Conservation (phyloP, 257 asterid species). For the Linderniella brevidens region DNA sequence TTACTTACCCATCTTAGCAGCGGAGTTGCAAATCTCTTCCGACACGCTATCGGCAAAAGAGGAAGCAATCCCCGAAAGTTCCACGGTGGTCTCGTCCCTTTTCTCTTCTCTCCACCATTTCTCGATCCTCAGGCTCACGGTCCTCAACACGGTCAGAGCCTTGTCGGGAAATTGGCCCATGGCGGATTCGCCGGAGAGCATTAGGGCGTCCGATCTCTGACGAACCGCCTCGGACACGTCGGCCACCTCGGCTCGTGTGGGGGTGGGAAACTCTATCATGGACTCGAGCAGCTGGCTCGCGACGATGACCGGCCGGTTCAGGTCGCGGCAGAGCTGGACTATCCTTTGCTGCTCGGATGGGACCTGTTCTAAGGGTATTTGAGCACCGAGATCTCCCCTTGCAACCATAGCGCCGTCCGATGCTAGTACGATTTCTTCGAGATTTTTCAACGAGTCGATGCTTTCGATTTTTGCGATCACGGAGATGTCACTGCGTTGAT, state of each 20-base stretch:
- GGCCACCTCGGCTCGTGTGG: slow-evolving; percentile 99
- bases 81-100: slow-evolving; percentile 53
- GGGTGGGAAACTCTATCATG: slow-evolving; percentile 97
- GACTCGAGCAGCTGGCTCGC: slow-evolving; percentile 97
- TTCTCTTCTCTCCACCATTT: slow-evolving; percentile 98
- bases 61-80: slow-evolving; percentile 70
- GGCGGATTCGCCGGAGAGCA: slow-evolving; percentile 99
- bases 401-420: slow-evolving; percentile 99
- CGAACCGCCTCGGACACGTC: slow-evolving; percentile 98
- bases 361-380: slow-evolving; percentile 94
- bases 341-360: slow-evolving; percentile 93
- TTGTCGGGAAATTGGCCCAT: slow-evolving; percentile 98
- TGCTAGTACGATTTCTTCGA: slow-evolving; percentile 80
- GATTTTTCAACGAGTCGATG: slow-evolving; percentile 78
- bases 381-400: slow-evolving; percentile 97
- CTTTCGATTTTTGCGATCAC: slow-evolving; percentile 91
- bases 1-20: slow-evolving; percentile 94
- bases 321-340: slow-evolving; percentile 76
- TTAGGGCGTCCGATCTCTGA: slow-evolving; percentile 82
- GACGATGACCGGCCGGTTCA: slow-evolving; percentile 83
- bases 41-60: slow-evolving; percentile 73
- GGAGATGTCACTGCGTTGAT: slow-evolving; percentile 88
- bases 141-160: slow-evolving; percentile 85
- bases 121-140: slow-evolving; percentile 88
- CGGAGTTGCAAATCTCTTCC: slow-evolving; percentile 93